A percentile compares a stretch with the other conserved stretches of the same genome.
phyloP scores from a whole-genome alignment of 148 eudicot genomes.

The Hydrangea macrophylla region DNA sequence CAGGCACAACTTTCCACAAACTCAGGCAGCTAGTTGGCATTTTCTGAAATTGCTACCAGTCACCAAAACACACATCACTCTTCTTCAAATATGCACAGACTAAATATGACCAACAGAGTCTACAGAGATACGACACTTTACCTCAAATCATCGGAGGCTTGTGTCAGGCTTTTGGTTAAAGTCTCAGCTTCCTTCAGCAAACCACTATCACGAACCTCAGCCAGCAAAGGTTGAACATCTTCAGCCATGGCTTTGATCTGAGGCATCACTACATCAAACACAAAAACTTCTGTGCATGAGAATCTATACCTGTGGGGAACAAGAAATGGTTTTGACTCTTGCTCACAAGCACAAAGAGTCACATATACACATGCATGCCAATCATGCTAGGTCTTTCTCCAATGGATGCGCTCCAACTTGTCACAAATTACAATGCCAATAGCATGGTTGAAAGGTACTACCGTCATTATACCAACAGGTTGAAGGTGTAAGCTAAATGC shows the following conservation, averaged over 20 bases:
- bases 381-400: not conserved
- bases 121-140: constrained; percentile 11
- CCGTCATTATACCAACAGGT: not conserved
- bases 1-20: too few relatives aligned
- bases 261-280: constrained; percentile 62
- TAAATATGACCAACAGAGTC: not conserved
- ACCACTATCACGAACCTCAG: constrained; percentile 83
- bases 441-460: not conserved
- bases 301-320: constrained; percentile 13
- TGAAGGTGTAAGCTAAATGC: too few relatives aligned
- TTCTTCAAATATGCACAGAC: not conserved
- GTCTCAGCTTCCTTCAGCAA: constrained; percentile 86
- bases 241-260: constrained; percentile 94
- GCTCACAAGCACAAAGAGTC: not conserved
- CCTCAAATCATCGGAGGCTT: constrained; percentile 86
- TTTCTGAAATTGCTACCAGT: too few relatives aligned
- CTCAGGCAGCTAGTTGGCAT: too few relatives aligned
- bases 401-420: not conserved
- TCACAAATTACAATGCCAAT: not conserved
- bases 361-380: not conserved
- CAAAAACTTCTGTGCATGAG: constrained; percentile 36
- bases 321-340: not conserved
- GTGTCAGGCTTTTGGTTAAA: constrained; percentile 83
- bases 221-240: constrained; percentile 82
- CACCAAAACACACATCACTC: too few relatives aligned